phyloP scores from a whole-genome alignment of 1,139 yeast species.

The Scheffersomyces quercinus region DNA sequence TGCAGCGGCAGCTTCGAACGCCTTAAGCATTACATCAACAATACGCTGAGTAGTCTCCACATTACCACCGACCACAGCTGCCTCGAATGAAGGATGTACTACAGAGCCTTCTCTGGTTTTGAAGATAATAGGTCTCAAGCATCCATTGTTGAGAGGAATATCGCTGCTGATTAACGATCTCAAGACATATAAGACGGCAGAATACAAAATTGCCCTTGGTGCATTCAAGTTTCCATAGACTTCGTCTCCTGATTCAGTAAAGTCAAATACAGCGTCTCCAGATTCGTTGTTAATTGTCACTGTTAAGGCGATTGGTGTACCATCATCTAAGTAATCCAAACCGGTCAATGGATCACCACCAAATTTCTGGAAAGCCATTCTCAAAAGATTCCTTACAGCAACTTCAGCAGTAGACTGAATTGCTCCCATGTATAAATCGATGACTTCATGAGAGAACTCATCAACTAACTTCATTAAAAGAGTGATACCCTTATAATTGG shows the following conservation, averaged over 20 bases:
- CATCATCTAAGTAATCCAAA: slow-evolving; percentile 45
- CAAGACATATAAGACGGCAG: slow-evolving; percentile 79
- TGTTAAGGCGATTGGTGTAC: slow-evolving; percentile 40
- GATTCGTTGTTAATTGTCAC: slow-evolving; percentile 34
- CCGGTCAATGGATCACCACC: slow-evolving; percentile 37
- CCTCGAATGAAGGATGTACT: slow-evolving; percentile 69
- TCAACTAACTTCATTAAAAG: slow-evolving; percentile 31
- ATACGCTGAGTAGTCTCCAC: slow-evolving; percentile 86
- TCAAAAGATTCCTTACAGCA: slow-evolving; percentile 40
- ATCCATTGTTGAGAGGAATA: slow-evolving; percentile 85
- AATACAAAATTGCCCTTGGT: slow-evolving; percentile 67
- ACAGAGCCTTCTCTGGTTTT: slow-evolving; percentile 69
- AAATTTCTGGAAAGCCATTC: slow-evolving; percentile 36
- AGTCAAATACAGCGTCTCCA: slow-evolving; percentile 44
- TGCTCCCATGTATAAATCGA: slow-evolving; percentile 43
- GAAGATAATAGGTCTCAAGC: slow-evolving; percentile 68
- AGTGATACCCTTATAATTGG: slow-evolving; percentile 43
- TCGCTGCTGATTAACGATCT: slow-evolving; percentile 74
- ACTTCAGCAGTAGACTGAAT: slow-evolving; percentile 45
- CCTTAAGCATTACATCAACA: slow-evolving; percentile 74
- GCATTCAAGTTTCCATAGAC: slow-evolving; percentile 48
- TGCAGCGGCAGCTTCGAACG: slow-evolving; percentile 71
- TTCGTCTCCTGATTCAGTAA: slow-evolving; percentile 44
- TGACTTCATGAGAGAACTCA: slow-evolving; percentile 35
- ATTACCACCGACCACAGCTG: slow-evolving; percentile 88